phyloP scores from a whole-genome alignment of 2,329 filamentous ascomycete genomes.

The Pochonia chlamydosporia region DNA sequence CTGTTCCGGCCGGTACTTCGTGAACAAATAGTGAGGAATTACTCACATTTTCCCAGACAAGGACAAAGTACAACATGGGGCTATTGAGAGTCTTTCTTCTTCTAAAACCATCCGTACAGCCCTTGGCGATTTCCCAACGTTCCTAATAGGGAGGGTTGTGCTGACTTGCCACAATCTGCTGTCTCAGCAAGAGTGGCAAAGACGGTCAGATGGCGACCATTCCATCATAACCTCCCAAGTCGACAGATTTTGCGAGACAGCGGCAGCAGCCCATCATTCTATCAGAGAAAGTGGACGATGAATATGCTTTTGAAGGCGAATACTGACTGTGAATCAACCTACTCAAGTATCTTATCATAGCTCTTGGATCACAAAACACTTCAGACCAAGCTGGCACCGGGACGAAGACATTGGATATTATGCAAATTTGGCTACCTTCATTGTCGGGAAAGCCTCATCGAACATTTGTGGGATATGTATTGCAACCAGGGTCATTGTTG shows the following conservation, averaged over 20 bases:
- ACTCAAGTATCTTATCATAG: not conserved
- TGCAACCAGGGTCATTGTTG: too few relatives aligned
- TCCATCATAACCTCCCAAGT: not conserved
- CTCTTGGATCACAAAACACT: too few relatives aligned
- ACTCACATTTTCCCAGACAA: not conserved
- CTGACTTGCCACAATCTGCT: not conserved
- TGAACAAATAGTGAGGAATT: not conserved
- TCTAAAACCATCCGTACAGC: not conserved
- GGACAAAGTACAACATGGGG: not conserved
- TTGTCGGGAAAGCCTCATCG: too few relatives aligned
- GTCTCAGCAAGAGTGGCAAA: not conserved
- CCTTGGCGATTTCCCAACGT: not conserved
- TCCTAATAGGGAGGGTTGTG: not conserved
- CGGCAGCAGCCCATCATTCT: not conserved
- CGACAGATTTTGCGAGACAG: not conserved
- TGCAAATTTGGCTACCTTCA: too few relatives aligned
- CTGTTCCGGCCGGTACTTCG: not conserved
- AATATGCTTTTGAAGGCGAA: not conserved
- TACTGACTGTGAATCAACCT: not conserved
- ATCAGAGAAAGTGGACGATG: not conserved
- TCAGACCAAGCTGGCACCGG: too few relatives aligned
- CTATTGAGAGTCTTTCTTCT: not conserved
- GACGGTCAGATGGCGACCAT: not conserved
- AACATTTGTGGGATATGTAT: too few relatives aligned
- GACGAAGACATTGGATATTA: too few relatives aligned